Evolutionary conservation across 1,139 yeast species (phyloP).

Genomic region (Hyphopichia buzzinii): DNA sequence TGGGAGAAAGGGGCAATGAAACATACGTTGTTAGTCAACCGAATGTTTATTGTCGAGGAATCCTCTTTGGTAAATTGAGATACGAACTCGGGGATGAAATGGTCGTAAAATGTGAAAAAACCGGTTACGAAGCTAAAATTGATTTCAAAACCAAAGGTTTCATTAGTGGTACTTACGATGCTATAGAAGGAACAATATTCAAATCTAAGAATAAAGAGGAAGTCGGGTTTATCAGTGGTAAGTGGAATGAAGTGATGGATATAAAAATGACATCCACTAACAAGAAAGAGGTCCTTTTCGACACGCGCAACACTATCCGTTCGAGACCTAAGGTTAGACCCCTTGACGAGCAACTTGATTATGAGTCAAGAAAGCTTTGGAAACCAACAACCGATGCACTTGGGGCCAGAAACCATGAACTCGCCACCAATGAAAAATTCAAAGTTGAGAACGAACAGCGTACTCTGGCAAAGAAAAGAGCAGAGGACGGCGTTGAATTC

Average conservation of each 20-base stretch:
- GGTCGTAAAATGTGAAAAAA: constrained; percentile 61
- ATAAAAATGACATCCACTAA: constrained; percentile 56
- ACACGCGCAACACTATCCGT: constrained; percentile 54
- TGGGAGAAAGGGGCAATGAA: constrained; percentile 64
- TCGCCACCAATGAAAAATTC: constrained; percentile 86
- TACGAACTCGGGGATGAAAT: constrained; percentile 93
- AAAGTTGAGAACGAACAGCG: constrained; percentile 86
- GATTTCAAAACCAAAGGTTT: constrained; percentile 96
- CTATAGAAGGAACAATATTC: constrained; percentile 73
- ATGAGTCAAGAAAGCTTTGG: constrained; percentile 86
- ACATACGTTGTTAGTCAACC: constrained; percentile 85
- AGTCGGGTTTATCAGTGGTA: constrained; percentile 72
- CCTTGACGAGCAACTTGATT: constrained; percentile 70
- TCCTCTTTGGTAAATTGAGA: constrained; percentile 83
- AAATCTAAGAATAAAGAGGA: constrained; percentile 51
- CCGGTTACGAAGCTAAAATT: constrained; percentile 69
- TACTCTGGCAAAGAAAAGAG: constrained; percentile 64
- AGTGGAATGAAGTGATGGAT: constrained; percentile 89
- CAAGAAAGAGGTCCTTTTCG: constrained; percentile 55
- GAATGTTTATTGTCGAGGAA: constrained; percentile 93
- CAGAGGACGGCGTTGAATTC: constrained; percentile 76
- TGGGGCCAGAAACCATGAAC: constrained; percentile 67
- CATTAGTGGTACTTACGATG: constrained; percentile 88
- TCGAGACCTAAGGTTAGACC: constrained; percentile 72
- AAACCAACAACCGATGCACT: constrained; percentile 75